phyloP scores from a whole-genome alignment of 2,329 filamentous ascomycete genomes.

The Berkeleyomyces basicola region DNA sequence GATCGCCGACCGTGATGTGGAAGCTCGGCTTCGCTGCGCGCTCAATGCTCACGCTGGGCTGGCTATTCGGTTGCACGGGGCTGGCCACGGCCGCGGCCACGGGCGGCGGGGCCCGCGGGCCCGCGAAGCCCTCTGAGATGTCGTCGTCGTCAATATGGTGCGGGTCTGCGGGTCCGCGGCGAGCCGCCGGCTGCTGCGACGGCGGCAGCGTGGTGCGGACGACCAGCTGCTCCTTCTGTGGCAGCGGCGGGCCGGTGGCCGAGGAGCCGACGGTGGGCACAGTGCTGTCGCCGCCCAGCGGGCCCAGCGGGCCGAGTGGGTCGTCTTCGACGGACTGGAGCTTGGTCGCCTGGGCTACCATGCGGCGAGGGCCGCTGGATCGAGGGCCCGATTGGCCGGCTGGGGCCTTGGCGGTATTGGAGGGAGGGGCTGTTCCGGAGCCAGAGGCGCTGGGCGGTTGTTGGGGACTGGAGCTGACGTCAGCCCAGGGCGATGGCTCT shows the following conservation, averaged over 20 bases:
- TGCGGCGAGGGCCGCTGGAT: slow-evolving; percentile 33
- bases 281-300: slow-evolving; percentile 33
- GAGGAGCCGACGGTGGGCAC: slow-evolving; percentile 21
- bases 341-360: slow-evolving; percentile 59
- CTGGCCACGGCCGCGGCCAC: slow-evolving; percentile 41
- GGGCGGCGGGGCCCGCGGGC: slow-evolving; percentile 49
- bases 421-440: slow-evolving; percentile 16
- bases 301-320: slow-evolving; percentile 61
- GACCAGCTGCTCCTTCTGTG: slow-evolving; percentile 50
- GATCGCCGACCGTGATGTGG: slow-evolving; percentile 81
- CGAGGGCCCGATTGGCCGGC: slow-evolving; percentile 14
- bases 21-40: slow-evolving; percentile 88
- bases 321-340: slow-evolving; percentile 58
- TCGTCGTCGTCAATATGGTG: slow-evolving; percentile 49
- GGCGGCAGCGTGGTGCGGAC: slow-evolving; percentile 40
- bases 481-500: slow-evolving; percentile 38
- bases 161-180: slow-evolving; percentile 33
- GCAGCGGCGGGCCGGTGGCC: slow-evolving; percentile 45
- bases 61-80: slow-evolving; percentile 34
- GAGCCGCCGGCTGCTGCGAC: slow-evolving; percentile 20
- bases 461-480: slow-evolving; percentile 23
- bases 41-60: slow-evolving; percentile 76
- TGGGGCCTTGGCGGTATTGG: slow-evolving; percentile 17
- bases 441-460: slow-evolving; percentile 19
- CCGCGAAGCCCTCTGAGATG: slow-evolving; percentile 19